Evolutionary conservation across 768 basidiomycete genomes (phyloP), one percentile per base, ranked within the genome.

Genomic region (Arthromyces matolae): DNA sequence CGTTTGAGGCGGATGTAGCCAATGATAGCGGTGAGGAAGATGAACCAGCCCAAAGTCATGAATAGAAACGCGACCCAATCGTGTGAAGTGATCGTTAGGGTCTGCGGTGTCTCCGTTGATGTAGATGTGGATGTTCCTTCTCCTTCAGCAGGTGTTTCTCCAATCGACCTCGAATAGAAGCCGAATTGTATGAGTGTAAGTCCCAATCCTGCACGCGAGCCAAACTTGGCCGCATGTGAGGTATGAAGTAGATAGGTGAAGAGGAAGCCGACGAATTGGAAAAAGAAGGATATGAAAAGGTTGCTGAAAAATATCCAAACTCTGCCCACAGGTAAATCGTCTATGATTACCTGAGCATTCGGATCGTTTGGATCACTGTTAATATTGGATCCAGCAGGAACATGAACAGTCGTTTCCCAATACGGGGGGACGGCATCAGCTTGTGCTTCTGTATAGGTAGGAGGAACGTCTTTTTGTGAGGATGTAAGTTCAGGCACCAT

Each of bases 161-260:
- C 8, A 18, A 24, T n/a, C n/a, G n/a, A n/a, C n/a, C n/a, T n/a
- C n/a, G n/a, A n/a, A n/a, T n/a, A n/a, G n/a, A n/a, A n/a, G 1
- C 94, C 95, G 57, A n/a, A n/a, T n/a, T n/a, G n/a, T n/a, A 97
- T 94, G 51, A 97, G 72, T 0, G 95, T 98, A 57, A 96, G 76
- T 14, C 95, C 95, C n/a, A 99, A 81, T 24, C 95, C 95, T 0
- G 92, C 93, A 35, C 92, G 86, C 13, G 91, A 92, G 41, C 96
- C 96, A 61, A 80, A 90, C 65, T 93, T 94, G 51, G 87, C 90
- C 0, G 96, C 92, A 61, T 98, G 94, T 1, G 93, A 86, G 10
- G 84, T 84, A 68, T 89, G 87, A 2, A 98, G 83, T 57, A 97
- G 83, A 59, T 93, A 96, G 1, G 94, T 96, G 69, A 99, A 78